A percentile compares a stretch with the other conserved stretches of the same genome.
Conservation (phyloP, 2,329 filamentous ascomycete genomes). For the Fusarium protoensiforme region DNA sequence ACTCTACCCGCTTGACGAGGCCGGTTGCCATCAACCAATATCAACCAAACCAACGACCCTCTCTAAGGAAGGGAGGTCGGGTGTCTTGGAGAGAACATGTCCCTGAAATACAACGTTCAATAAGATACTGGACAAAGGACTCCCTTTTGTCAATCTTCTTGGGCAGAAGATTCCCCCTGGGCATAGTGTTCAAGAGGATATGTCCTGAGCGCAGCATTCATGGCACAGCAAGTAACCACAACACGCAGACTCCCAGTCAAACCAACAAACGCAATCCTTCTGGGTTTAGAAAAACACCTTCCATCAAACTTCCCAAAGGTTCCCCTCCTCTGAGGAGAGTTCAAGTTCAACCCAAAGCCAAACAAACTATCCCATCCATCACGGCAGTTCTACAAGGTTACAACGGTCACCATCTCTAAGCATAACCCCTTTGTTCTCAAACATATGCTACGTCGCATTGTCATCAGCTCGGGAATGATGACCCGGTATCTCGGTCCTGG, state of each 20-base stretch:
- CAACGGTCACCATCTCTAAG: not conserved
- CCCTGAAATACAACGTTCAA: not conserved
- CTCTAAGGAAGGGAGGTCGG: not conserved
- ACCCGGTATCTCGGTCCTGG: not conserved
- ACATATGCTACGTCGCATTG: not conserved
- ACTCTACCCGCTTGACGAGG: not conserved
- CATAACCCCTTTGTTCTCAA: not conserved
- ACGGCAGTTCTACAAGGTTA: not conserved
- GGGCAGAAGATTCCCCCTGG: not conserved
- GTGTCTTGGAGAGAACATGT: not conserved
- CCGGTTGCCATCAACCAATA: not conserved
- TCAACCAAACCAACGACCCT: not conserved
- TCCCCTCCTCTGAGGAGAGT: not conserved
- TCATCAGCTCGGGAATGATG: not conserved
- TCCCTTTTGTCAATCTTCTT: not conserved
- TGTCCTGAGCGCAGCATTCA: not conserved
- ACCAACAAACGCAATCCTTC: not conserved
- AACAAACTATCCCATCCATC: not conserved
- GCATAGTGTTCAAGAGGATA: not conserved
- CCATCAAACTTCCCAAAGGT: not conserved
- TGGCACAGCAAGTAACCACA: not conserved
- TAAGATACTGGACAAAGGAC: not conserved
- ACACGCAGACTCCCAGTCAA: not conserved
- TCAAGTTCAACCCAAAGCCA: not conserved
- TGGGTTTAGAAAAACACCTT: not conserved